These are phyloP conservation scores for Hordeum marinum DNA, from an alignment of 176 grass and related monocot genomes.

Conservation along the genomic window DNA sequence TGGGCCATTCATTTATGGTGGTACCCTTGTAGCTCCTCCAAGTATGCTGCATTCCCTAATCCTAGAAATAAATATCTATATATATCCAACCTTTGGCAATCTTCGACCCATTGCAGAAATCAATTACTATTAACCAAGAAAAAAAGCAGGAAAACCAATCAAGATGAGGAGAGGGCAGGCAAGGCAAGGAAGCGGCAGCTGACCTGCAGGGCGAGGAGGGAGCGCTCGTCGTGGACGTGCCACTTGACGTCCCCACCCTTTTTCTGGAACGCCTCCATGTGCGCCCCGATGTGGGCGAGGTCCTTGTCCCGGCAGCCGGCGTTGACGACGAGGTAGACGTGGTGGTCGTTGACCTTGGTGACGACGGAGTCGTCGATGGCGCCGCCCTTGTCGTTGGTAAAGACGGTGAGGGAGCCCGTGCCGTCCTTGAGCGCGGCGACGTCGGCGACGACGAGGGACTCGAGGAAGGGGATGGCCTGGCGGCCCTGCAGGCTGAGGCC, in stretches of 20 bases:
- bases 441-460: constrained; percentile 87
- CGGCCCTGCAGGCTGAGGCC: constrained; percentile 68
- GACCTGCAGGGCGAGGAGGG: constrained; percentile 91
- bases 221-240: constrained; percentile 96
- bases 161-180: background rate
- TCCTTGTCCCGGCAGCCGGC: constrained; percentile 97
- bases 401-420: constrained; percentile 73
- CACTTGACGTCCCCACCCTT: constrained; percentile 76
- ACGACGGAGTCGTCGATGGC: constrained; percentile 86
- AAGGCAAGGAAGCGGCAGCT: background rate
- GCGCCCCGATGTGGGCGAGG: constrained; percentile 74
- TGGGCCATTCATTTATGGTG: background rate
- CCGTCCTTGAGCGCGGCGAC: constrained; percentile 63
- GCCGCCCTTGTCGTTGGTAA: constrained; percentile 83
- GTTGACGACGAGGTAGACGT: constrained; percentile 95
- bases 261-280: constrained; percentile 77
- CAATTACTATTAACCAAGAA: background rate
- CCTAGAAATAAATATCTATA: background rate
- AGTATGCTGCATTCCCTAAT: background rate
- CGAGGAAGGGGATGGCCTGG: constrained; percentile 66
- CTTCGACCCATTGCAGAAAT: background rate
- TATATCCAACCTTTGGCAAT: background rate
- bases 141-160: background rate
- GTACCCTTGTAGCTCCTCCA: background rate
- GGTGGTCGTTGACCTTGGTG: constrained; percentile 71